Base-by-base conservation (phyloP, 345 rosid genomes). In the Salix caprea region DNA sequence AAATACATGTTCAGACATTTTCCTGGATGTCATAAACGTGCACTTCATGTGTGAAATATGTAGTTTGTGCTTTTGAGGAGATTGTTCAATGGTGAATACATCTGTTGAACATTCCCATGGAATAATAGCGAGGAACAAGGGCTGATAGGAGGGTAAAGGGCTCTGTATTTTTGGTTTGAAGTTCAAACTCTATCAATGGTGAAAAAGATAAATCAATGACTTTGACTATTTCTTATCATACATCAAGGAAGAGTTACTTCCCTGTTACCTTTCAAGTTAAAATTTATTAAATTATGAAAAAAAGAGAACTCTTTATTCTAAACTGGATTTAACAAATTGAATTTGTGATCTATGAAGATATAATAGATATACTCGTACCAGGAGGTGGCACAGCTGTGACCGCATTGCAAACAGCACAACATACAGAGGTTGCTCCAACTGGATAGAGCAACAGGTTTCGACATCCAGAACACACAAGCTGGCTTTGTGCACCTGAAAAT, bases 331-430 rank as follows among this genome's bases (percentile, higher is more conserved):
- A 23, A 58, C 42, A 70, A 9, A 70, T 70, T 28, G n/a, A 46
- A 1, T 32, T 28, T 7, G 37, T 46, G 50, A 70, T 24, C 4
- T 23, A 69, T 69, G 34, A 69, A 1, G 37, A 26, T 24, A 10
- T 23, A n/a, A 9, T 11, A 10, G 52, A 46, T 50, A 23, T 19
- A 48, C 46, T 40, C 69, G 70, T 87, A 91, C 99, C 99, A 5
- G 94, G 96, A 56, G 98, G 96, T 14, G 99, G 98, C 71, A 96
- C 99, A 2, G 91, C 90, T 15, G 99, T 96, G 72, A 96, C 97
- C 69, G 96, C 98, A 90, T 89, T 96, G 90, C 99, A 96, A n/a
- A 96, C 97, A 26, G 99, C 99, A 74, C 99, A 96, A 78, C 99
- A 96, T 21, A 96, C 92, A 23, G 99, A 96, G 39, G 93, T 85